Conservation (phyloP, 345 rosid genomes). For the Linum trigynum region DNA sequence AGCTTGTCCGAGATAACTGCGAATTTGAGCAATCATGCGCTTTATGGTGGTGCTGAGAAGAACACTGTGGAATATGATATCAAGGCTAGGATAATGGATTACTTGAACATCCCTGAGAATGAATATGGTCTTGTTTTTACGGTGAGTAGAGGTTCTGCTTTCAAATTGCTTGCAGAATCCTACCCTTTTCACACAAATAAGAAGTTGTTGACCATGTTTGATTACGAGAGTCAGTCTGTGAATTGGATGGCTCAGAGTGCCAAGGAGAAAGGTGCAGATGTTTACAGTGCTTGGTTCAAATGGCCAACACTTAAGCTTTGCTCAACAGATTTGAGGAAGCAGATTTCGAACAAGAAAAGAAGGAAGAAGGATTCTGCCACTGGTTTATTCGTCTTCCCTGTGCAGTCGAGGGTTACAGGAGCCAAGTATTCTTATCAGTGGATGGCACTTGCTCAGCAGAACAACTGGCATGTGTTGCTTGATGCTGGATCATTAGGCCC, state of each 20-base stretch:
- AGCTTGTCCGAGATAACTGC: constrained; percentile 79
- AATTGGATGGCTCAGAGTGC: constrained; percentile 87
- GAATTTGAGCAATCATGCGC: constrained; percentile 74
- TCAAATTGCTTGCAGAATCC: constrained; percentile 67
- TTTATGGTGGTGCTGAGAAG: constrained; percentile 71
- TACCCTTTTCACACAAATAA: constrained; percentile 71
- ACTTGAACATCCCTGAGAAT: constrained; percentile 74
- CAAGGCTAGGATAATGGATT: constrained; percentile 72
- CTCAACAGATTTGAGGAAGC: constrained; percentile 69
- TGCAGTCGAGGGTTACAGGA: constrained; percentile 74
- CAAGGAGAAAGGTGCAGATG: constrained; percentile 77
- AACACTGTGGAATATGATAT: constrained; percentile 74
- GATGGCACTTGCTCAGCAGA: constrained; percentile 85
- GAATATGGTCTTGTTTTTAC: constrained; percentile 87
- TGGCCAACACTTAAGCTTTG: constrained; percentile 83
- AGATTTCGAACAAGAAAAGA: constrained; percentile 59
- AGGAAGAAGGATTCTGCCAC: constrained; percentile 69
- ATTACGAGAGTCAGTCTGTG: constrained; percentile 89
- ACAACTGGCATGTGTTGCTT: constrained; percentile 72
- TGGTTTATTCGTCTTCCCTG: constrained; percentile 80
- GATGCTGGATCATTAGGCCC: constrained; percentile 84
- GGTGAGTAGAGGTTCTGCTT: constrained; percentile 84
- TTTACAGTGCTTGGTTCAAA: constrained; percentile 77
- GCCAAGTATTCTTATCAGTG: constrained; percentile 85
- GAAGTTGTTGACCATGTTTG: constrained; percentile 73